Percentiles rank a stretch among this genome's conserved stretches.
These are phyloP conservation scores for Clavariopsis aquatica DNA, from an alignment of 495 filamentous ascomycete species.

Conservation along the genomic window DNA sequence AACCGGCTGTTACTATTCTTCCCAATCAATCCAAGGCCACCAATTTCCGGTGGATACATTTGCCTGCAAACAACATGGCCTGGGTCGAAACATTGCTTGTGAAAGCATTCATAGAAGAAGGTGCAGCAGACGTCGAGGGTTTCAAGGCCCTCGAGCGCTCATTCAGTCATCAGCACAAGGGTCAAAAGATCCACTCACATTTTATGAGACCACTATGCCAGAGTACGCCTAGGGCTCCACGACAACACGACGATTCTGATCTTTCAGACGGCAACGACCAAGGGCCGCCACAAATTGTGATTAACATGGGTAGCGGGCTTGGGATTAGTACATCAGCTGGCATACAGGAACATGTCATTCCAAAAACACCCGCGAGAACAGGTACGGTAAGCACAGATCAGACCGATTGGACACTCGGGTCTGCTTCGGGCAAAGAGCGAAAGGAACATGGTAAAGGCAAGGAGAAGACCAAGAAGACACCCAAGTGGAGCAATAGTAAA, in stretches of 20 bases:
- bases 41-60: slow-evolving; percentile 70
- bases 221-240: slow-evolving; percentile 54
- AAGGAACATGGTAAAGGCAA: slow-evolving; percentile 26
- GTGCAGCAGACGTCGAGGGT: slow-evolving; percentile 64
- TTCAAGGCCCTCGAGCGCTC: slow-evolving; percentile 68
- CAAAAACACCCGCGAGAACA: slow-evolving; percentile 24
- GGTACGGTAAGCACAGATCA: slow-evolving; percentile 27
- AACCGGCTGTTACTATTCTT: slow-evolving; percentile 55
- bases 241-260: slow-evolving; percentile 45
- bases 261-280: slow-evolving; percentile 41
- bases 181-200: slow-evolving; percentile 61
- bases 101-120: slow-evolving; percentile 68
- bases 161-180: slow-evolving; percentile 65
- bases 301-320: slow-evolving; percentile 22
- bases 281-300: slow-evolving; percentile 38
- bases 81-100: slow-evolving; percentile 65
- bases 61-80: slow-evolving; percentile 64
- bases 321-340: slow-evolving; percentile 20
- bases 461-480: slow-evolving; percentile 29
- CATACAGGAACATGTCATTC: slow-evolving; percentile 14
- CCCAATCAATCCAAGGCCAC: slow-evolving; percentile 54
- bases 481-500: slow-evolving; percentile 17
- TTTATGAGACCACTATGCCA: slow-evolving; percentile 69
- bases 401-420: slow-evolving; percentile 27
- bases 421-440: slow-evolving; percentile 16